Percentiles rank a stretch among this genome's conserved stretches.
Evolutionary conservation across 805 yeast genomes (phyloP).

Genomic region (Metschnikowia gelsemii): DNA sequence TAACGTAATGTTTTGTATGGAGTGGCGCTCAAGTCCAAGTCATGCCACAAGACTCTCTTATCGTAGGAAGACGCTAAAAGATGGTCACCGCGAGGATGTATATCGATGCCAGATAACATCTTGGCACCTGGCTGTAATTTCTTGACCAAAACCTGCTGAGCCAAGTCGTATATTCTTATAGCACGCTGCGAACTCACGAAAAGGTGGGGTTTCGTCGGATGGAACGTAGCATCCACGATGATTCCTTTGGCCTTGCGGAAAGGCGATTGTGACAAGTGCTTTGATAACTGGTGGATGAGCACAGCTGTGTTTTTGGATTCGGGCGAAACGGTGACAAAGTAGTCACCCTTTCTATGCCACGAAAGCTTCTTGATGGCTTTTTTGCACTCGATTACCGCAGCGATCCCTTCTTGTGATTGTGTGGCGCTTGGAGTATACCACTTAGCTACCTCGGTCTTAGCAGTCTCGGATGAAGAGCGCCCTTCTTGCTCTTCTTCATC

Average conservation of each 20-base stretch:
- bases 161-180: slow-evolving; percentile 84
- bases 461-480: slow-evolving; percentile 18
- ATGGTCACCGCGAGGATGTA: slow-evolving; percentile 96
- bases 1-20: slow-evolving; percentile 95
- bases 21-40: slow-evolving; percentile 79
- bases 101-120: slow-evolving; percentile 87
- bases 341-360: slow-evolving; percentile 98
- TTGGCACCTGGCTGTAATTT: slow-evolving; percentile 93
- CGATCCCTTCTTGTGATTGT: slow-evolving; percentile 62
- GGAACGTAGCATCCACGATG: slow-evolving; percentile 94
- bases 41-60: slow-evolving; percentile 96
- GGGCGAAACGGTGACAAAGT: slow-evolving; percentile 95
- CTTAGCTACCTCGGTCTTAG: slow-evolving; percentile 58
- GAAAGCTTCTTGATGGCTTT: slow-evolving; percentile 74
- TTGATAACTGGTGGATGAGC: slow-evolving; percentile 89
- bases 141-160: slow-evolving; percentile 79
- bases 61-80: slow-evolving; percentile 90
- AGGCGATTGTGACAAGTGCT: slow-evolving; percentile 94
- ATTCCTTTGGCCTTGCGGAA: slow-evolving; percentile 91
- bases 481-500: slow-evolving; percentile 30
- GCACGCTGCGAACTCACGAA: slow-evolving; percentile 94
- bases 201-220: slow-evolving; percentile 91
- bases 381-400: slow-evolving; percentile 65
- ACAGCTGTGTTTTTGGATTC: slow-evolving; percentile 86
- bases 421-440: slow-evolving; percentile 79